Evolutionary conservation across 225 moss, liverwort and hornwort genomes (phyloP), one percentile per base, ranked within the genome.

Genomic region (Polytrichum formosum): DNA sequence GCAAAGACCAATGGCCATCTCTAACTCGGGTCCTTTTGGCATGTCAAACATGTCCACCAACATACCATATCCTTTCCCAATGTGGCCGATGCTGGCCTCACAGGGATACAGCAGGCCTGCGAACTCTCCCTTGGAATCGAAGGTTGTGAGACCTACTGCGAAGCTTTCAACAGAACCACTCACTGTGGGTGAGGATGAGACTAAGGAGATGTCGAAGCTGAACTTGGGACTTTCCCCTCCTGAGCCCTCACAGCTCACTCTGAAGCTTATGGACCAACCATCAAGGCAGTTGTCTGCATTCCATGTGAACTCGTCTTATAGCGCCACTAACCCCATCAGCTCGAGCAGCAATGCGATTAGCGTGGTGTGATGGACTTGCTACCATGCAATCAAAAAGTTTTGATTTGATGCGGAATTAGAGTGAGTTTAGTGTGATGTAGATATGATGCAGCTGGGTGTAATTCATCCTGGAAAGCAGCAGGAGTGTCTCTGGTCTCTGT

Each of bases 201-300:
- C 92, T 18, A 90, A 91, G 71, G 98, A 98, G 67, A 89, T 98
- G 88, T 94, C 97, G 18, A 92, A 90, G 73, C 70, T 98, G 6
- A 94, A 87, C 31, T 78, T 98, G 23, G 98, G 98, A 74, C 85
- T 94, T 2, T 91, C 90, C 64, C 74, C 94, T 33, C 90, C 94
- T 0, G 98, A 98, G 77, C 88, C 94, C 10, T 98, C 98, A 28
- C 91, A 87, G 53, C 90, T 98, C 21, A 92, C 94, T 77, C 64
- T 92, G 60, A 98, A 94, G 81, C 89, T 97, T 56, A 67, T 73
- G 74, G 90, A 94, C 74, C 90, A 90, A 73, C 88, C 90, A 16
- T 88, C 88, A n/a, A 88, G 98, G 74, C 88, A 87, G 74, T 85
- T 82, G 35, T 94, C 94, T 53, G 97, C 97, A 17, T 98, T 98